phyloP scores from a whole-genome alignment of 108 stramenopile species.

The Cyclostephanos tholiformis region DNA sequence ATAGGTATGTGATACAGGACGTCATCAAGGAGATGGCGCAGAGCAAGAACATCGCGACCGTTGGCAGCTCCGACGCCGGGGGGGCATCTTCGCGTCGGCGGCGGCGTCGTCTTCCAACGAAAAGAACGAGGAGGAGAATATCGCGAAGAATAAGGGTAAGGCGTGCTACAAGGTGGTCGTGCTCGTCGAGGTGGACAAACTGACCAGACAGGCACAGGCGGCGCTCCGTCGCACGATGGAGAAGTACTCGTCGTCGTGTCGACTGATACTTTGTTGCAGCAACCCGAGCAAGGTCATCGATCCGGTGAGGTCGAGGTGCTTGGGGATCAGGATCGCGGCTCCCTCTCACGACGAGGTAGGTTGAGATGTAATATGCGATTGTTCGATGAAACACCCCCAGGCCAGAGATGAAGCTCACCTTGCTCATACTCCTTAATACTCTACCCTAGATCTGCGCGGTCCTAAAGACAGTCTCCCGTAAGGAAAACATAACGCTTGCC shows the following conservation, averaged over 20 bases:
- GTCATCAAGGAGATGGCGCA: conserved; percentile 99
- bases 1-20: conserved; percentile 97
- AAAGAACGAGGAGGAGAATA: conserved; percentile 35
- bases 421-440: neutral
- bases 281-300: conserved; percentile 92
- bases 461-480: conserved; percentile 74
- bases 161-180: conserved; percentile 91
- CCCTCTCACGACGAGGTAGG: conserved; percentile 75
- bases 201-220: conserved; percentile 93
- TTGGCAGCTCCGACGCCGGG: conserved; percentile 12
- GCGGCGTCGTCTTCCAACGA: conserved; percentile 3
- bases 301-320: conserved; percentile 93
- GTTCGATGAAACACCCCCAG: neutral
- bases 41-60: conserved; percentile 64
- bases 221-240: conserved; percentile 98
- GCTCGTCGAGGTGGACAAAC: conserved; percentile 91
- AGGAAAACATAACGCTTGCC: conserved; percentile 77
- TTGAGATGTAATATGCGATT: neutral
- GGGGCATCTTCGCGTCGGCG: neutral
- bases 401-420: neutral
- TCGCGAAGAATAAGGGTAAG: conserved; percentile 61
- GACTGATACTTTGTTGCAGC: conserved; percentile 93
- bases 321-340: conserved; percentile 93
- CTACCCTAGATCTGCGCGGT: conserved; percentile 63
- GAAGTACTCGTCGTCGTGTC: conserved; percentile 91